Base-by-base conservation (phyloP, 1,139 yeast species). In the Hansenula sp. region DNA sequence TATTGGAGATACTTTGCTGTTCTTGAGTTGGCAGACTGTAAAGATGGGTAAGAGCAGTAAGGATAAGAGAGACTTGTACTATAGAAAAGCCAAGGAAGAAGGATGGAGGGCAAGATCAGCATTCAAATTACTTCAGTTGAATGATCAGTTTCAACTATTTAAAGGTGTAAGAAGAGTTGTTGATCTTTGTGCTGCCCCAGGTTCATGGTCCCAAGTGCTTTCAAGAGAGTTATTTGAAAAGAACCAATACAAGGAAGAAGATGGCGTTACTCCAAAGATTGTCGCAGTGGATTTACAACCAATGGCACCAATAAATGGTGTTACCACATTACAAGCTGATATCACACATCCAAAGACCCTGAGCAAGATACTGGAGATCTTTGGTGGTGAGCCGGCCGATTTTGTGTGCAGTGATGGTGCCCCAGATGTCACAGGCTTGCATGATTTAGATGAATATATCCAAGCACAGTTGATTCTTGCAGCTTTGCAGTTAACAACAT, bases 51-150 rank as follows among this genome's bases (percentile, higher is more conserved):
- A 91, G 63, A 84, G 94, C 55, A 87, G 96, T 67, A 93, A 93
- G 61, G 99, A 93, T 64, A 93, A 93, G 63, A 75, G 98, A 61
- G 99, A 93, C 65, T 68, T 91, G 48, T 93, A 93, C 67, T 74
- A 74, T 60, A 74, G 97, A 61, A 81, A 88, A 61, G 99, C 99
- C 47, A 93, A 93, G 59, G 99, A 93, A 62, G 95, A 90, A 63
- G 99, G 99, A 10, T 93, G 94, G 87, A 74, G 99, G 54, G 99
- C 99, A 2, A 72, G 99, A 38, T 89, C 97, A 0, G 99, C 99
- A 0, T 93, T 88, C 70, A 93, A 93, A 61, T 75, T 93, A 16
- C 72, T 93, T 10, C 99, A 93, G 62, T 68, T 93, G 37, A 85
- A 93, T 59, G 96, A 91, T 46, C 91, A 91, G 62, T 93, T 93